A percentile compares a stretch with the other conserved stretches of the same genome.
These are phyloP conservation scores for Xylariales sp. DNA, from an alignment of 2,329 filamentous ascomycete genomes.

Conservation along the genomic window DNA sequence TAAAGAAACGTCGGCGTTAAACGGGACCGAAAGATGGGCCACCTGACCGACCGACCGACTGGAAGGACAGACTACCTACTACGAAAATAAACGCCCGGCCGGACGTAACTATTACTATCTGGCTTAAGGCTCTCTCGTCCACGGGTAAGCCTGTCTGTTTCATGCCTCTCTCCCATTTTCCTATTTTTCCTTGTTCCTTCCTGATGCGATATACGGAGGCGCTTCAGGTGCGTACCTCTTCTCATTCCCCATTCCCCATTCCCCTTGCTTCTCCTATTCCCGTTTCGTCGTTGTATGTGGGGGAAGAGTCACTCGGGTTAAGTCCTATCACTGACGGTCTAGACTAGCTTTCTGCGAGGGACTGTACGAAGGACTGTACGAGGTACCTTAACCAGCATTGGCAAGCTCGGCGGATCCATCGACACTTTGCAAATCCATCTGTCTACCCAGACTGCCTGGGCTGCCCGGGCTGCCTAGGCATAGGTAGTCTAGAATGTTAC, in stretches of 20 bases:
- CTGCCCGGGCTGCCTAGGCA: no score
- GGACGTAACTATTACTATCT: not conserved
- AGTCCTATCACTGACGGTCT: not conserved
- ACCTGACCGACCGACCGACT: constrained; percentile 6
- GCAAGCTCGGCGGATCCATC: not conserved
- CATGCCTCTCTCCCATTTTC: not conserved
- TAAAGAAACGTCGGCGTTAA: not conserved
- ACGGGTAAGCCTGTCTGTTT: constrained; percentile 2
- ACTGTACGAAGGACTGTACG: not conserved
- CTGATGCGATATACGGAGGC: constrained; percentile 19
- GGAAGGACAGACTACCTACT: not conserved
- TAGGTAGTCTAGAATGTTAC: not conserved
- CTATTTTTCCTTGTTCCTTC: constrained; percentile 15
- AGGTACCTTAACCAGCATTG: not conserved
- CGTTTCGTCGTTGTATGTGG: constrained; percentile 14
- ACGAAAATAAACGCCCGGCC: not conserved
- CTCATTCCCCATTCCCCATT: not conserved
- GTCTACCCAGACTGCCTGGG: no score
- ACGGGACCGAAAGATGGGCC: not conserved
- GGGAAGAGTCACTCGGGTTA: constrained; percentile 9
- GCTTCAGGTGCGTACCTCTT: not conserved
- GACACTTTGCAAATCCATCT: not conserved
- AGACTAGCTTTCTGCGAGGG: not conserved
- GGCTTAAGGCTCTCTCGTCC: not conserved
- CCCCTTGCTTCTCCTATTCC: not conserved